A percentile compares a stretch with the other conserved stretches of the same genome.
These are phyloP conservation scores for Lichtheimia ornata DNA, from an alignment of 371 early-diverging fungal genomes.

Conservation along the genomic window DNA sequence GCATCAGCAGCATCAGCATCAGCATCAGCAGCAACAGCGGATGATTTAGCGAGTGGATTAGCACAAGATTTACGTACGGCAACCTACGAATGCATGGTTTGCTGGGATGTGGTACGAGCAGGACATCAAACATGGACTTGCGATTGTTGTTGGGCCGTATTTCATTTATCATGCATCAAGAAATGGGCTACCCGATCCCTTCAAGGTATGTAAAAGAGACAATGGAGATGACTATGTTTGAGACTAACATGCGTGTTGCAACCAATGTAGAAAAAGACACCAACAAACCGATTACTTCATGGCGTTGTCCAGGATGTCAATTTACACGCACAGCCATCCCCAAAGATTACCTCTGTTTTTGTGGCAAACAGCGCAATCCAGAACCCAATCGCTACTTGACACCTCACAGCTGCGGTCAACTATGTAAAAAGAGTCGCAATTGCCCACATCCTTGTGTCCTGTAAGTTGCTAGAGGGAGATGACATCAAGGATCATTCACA, in stretches of 20 bases:
- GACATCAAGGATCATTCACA: neutral
- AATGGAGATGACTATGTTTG: neutral
- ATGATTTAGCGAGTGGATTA: conserved; percentile 64
- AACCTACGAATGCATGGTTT: conserved; percentile 93
- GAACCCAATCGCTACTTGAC: conserved; percentile 60
- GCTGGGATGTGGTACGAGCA: conserved; percentile 80
- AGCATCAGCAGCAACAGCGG: conserved; percentile 23
- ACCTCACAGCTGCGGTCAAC: conserved; percentile 87
- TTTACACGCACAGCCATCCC: conserved; percentile 67
- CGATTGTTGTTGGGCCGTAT: conserved; percentile 85
- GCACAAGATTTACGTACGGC: conserved; percentile 63
- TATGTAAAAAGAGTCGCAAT: conserved; percentile 65
- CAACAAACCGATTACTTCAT: conserved; percentile 44
- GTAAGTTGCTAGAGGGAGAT: conserved; percentile 37
- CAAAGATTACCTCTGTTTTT: conserved; percentile 81
- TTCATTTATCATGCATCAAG: conserved; percentile 81
- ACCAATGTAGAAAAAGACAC: conserved; percentile 26
- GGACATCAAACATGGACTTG: conserved; percentile 83
- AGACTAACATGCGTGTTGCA: neutral
- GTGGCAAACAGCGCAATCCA: conserved; percentile 80
- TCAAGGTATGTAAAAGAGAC: conserved; percentile 38
- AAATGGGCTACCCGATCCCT: conserved; percentile 75
- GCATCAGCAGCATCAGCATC: conserved; percentile 14
- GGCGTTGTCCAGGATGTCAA: conserved; percentile 97
- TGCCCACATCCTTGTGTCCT: conserved; percentile 71